phyloP scores from a whole-genome alignment of 2,329 filamentous ascomycete genomes.

The Tolypocladium amazonense region DNA sequence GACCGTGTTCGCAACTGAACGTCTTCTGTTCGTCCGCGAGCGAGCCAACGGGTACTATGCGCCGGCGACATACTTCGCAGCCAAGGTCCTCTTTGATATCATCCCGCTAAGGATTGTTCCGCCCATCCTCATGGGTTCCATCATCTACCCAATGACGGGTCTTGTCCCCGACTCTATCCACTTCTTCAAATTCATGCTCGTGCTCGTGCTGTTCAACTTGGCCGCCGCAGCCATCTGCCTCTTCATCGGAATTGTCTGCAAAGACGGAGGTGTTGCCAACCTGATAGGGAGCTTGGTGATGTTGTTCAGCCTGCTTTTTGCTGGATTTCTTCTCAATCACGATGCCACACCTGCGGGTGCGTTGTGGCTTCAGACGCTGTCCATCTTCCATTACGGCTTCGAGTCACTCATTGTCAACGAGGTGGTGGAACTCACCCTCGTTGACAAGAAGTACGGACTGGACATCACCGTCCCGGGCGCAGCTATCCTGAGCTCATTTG shows the following conservation, averaged over 20 bases:
- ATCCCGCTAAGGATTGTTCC: conserved; percentile 89
- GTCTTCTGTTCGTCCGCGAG: conserved; percentile 84
- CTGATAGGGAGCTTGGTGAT: conserved; percentile 91
- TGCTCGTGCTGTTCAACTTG: conserved; percentile 91
- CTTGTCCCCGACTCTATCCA: conserved; percentile 71
- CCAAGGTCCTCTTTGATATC: conserved; percentile 98
- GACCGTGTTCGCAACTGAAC: conserved; percentile 85
- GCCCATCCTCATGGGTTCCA: conserved; percentile 87
- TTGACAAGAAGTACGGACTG: conserved; percentile 91
- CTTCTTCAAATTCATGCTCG: conserved; percentile 85
- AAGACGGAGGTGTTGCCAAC: conserved; percentile 83
- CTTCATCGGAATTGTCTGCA: conserved; percentile 93
- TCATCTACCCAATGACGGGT: conserved; percentile 97
- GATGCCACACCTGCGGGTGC: conserved; percentile 80
- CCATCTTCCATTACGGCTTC: conserved; percentile 97
- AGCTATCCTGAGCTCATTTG: conserved; percentile 87
- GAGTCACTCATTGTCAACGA: conserved; percentile 97
- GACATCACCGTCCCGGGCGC: conserved; percentile 95
- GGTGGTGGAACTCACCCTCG: conserved; percentile 76
- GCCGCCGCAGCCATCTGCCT: conserved; percentile 88
- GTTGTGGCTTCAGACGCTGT: conserved; percentile 83
- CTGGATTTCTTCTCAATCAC: conserved; percentile 87
- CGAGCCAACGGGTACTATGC: conserved; percentile 95
- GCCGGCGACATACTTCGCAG: conserved; percentile 84
- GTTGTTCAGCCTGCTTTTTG: conserved; percentile 93